These are phyloP conservation scores for Aspergillus ibericus DNA, from an alignment of 2,329 filamentous ascomycete species.

Conservation along the genomic window DNA sequence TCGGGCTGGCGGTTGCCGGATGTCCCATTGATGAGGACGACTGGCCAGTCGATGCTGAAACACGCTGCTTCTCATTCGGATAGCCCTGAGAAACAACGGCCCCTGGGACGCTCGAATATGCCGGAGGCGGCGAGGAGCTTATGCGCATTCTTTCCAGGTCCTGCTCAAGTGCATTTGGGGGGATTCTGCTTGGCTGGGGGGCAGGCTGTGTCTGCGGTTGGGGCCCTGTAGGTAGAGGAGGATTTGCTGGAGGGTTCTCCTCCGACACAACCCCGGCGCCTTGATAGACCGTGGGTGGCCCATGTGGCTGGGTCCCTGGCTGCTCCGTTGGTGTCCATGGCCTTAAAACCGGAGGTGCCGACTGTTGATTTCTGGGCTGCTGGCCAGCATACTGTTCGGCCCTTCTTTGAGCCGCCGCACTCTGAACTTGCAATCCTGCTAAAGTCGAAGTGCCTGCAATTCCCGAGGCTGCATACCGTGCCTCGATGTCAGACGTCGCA, in stretches of 20 bases:
- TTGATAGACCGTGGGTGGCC: slow-evolving; percentile 88
- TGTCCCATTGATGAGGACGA: slow-evolving; percentile 23
- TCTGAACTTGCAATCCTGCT: slow-evolving; percentile 71
- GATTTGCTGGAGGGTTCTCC: slow-evolving; percentile 42
- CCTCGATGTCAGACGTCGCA: slow-evolving; percentile 82
- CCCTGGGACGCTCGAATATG: slow-evolving; percentile 76
- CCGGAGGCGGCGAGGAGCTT: slow-evolving; percentile 84
- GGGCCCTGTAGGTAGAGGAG: slow-evolving; percentile 24
- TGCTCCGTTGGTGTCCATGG: slow-evolving; percentile 96
- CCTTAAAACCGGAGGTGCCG: slow-evolving; percentile 47
- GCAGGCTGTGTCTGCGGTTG: slow-evolving; percentile 21
- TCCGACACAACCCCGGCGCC: slow-evolving; percentile 67
- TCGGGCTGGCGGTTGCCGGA: slow-evolving; percentile 27
- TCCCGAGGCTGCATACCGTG: slow-evolving; percentile 84
- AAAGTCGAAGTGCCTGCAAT: slow-evolving; percentile 84
- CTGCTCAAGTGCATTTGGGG: slow-evolving; percentile 74
- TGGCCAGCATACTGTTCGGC: slow-evolving; percentile 72
- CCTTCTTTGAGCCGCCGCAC: slow-evolving; percentile 77
- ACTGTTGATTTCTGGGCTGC: slow-evolving; percentile 36
- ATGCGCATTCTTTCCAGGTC: slow-evolving; percentile 82
- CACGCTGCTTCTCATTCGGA: slow-evolving; percentile 74
- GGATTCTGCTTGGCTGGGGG: slow-evolving; percentile 41
- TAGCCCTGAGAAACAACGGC: slow-evolving; percentile 57
- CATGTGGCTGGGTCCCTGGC: slow-evolving; percentile 81
- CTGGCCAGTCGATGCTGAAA: slow-evolving; percentile 30